These are phyloP conservation scores for Nakazawaea ishiwadae DNA, from an alignment of 805 yeast species.

Conservation along the genomic window DNA sequence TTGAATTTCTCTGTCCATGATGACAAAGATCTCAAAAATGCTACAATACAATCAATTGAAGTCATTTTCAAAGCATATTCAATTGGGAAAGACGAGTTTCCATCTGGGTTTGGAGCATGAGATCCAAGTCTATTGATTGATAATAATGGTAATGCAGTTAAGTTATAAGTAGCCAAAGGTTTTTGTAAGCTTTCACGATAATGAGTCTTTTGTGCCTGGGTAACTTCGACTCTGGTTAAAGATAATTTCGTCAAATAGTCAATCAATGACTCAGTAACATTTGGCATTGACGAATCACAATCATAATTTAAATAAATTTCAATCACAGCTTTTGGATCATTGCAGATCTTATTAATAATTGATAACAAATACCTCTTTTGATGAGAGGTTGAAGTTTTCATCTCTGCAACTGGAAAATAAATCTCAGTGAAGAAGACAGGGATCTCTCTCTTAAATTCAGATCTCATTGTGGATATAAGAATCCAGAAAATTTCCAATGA, in stretches of 20 bases:
- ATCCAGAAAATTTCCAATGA: slow-evolving; percentile 93
- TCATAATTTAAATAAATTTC: slow-evolving; percentile 95
- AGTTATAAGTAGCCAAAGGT: slow-evolving; percentile 69
- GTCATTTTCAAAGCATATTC: slow-evolving; percentile 83
- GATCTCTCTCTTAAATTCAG: slow-evolving; percentile 86
- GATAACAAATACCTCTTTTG: slow-evolving; percentile 85
- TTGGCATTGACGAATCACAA: slow-evolving; percentile 79
- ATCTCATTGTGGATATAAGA: slow-evolving; percentile 73
- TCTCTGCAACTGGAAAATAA: slow-evolving; percentile 89
- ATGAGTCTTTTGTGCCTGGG: slow-evolving; percentile 59
- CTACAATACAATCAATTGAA: slow-evolving; percentile 75
- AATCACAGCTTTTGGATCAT: slow-evolving; percentile 85
- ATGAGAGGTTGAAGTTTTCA: slow-evolving; percentile 87
- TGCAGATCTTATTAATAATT: slow-evolving; percentile 75
- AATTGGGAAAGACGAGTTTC: slow-evolving; percentile 51
- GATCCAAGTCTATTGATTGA: slow-evolving; percentile 63
- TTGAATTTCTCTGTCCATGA: slow-evolving; percentile 73
- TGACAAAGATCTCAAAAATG: slow-evolving; percentile 73
- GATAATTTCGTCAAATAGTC: slow-evolving; percentile 74
- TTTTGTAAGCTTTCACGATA: slow-evolving; percentile 46
- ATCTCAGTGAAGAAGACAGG: slow-evolving; percentile 92
- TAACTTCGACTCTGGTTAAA: slow-evolving; percentile 63
- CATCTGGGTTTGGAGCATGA: slow-evolving; percentile 50
- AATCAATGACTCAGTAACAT: slow-evolving; percentile 77
- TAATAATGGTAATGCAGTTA: slow-evolving; percentile 68